A percentile compares a stretch with the other conserved stretches of the same genome.
These are phyloP conservation scores for Colletotrichum costaricense DNA, from an alignment of 2,329 filamentous ascomycete species.

Conservation along the genomic window DNA sequence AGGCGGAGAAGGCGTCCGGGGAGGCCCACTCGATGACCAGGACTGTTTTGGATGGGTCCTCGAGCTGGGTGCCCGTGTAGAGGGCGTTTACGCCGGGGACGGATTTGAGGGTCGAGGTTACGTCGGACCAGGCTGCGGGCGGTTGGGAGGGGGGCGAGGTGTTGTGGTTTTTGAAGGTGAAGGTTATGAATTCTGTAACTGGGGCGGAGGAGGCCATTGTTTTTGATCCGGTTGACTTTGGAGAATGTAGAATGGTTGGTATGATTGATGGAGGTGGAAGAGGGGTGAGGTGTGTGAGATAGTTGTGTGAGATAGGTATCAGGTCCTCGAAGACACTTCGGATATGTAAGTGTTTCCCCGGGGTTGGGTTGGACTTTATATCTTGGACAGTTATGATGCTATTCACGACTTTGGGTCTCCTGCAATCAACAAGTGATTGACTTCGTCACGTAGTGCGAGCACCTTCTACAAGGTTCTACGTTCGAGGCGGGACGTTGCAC, in stretches of 20 bases:
- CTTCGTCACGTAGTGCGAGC: neutral
- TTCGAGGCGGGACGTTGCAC: neutral
- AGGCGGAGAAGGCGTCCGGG: slow-evolving; percentile 48
- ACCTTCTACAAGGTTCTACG: slow-evolving; percentile 16
- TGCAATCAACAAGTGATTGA: neutral
- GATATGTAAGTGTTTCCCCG: neutral
- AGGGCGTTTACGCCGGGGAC: slow-evolving; percentile 46
- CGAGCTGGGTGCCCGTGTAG: slow-evolving; percentile 49
- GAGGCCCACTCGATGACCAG: slow-evolving; percentile 50
- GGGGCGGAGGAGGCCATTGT: slow-evolving; percentile 9
- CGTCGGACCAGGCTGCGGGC: slow-evolving; percentile 26
- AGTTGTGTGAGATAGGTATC: neutral
- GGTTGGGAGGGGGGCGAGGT: slow-evolving; percentile 12
- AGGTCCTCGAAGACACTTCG: neutral
- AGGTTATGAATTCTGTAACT: slow-evolving; percentile 35
- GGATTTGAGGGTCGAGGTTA: slow-evolving; percentile 31
- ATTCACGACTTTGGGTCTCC: neutral
- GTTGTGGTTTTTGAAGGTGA: slow-evolving; percentile 28
- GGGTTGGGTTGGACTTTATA: neutral
- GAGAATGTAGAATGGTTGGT: no score
- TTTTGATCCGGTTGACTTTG: neutral
- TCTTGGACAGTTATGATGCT: neutral
- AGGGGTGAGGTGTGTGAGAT: neutral
- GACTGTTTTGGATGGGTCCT: slow-evolving; percentile 46
- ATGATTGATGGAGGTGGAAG: neutral